A percentile compares a stretch with the other conserved stretches of the same genome.
phyloP scores from a whole-genome alignment of 495 filamentous ascomycete species.

The Elaphomyces granulatus region DNA sequence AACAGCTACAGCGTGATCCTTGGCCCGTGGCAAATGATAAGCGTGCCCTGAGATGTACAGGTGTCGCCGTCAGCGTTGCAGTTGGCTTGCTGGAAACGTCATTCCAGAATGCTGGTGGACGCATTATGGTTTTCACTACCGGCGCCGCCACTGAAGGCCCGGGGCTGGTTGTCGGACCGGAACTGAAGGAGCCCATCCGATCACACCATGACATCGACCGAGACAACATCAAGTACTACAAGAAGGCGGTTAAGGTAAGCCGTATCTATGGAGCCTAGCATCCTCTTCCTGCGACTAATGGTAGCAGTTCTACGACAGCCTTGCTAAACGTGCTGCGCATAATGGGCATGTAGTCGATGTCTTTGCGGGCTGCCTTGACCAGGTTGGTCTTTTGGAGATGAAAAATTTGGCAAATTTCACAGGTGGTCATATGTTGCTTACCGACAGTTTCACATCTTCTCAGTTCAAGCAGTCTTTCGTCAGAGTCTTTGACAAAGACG shows the following conservation, averaged over 20 bases:
- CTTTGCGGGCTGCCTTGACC: slow-evolving; percentile 95
- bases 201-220: slow-evolving; percentile 98
- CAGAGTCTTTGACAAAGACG: slow-evolving; percentile 94
- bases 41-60: slow-evolving; percentile 84
- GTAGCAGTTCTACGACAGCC: slow-evolving; percentile 79
- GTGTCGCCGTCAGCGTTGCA: slow-evolving; percentile 89
- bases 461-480: slow-evolving; percentile 99
- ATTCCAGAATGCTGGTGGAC: slow-evolving; percentile 87
- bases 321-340: slow-evolving; percentile 91
- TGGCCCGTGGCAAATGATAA: slow-evolving; percentile 96
- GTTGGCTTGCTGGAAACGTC: slow-evolving; percentile 84
- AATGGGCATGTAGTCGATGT: slow-evolving; percentile 97
- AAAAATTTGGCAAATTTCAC: slow-evolving; percentile 94
- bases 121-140: slow-evolving; percentile 95
- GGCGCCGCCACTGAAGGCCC: slow-evolving; percentile 94
- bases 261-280: neutral
- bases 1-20: slow-evolving; percentile 93
- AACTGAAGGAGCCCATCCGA: slow-evolving; percentile 90
- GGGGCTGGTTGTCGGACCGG: slow-evolving; percentile 93
- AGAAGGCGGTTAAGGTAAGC: slow-evolving; percentile 89
- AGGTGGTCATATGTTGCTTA: slow-evolving; percentile 95
- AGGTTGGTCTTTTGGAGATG: slow-evolving; percentile 97
- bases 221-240: slow-evolving; percentile 99
- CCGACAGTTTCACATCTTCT: slow-evolving; percentile 96
- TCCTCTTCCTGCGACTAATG: slow-evolving; percentile 12